Conservation (phyloP, 2,329 filamentous ascomycete genomes). For the Trichoderma simmonsii region DNA sequence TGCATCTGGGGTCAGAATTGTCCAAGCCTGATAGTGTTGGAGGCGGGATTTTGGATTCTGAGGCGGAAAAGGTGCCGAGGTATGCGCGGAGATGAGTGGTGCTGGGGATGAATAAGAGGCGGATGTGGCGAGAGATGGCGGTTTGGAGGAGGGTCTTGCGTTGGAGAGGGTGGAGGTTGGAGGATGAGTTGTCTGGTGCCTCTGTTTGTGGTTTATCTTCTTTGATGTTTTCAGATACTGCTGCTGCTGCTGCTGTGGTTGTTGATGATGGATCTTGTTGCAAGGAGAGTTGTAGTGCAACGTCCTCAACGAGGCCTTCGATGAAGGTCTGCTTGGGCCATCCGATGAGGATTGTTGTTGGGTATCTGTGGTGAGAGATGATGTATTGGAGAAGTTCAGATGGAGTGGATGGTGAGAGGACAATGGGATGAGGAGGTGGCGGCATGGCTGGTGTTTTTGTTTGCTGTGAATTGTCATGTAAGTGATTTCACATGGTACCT, state of each 20-base stretch:
- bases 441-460: neutral
- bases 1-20: neutral
- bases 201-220: neutral
- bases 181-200: neutral
- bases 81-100: conserved; percentile 75
- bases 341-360: conserved; percentile 70
- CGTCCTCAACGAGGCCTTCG: conserved; percentile 50
- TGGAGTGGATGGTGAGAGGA: conserved; percentile 53
- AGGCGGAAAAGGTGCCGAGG: conserved; percentile 54
- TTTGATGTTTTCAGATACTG: neutral
- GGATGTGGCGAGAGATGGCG: conserved; percentile 65
- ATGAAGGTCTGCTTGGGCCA: conserved; percentile 64
- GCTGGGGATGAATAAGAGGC: conserved; percentile 69
- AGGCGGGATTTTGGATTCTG: conserved; percentile 35
- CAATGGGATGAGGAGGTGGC: conserved; percentile 32
- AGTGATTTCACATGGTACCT: neutral
- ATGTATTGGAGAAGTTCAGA: conserved; percentile 64
- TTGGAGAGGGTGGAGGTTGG: conserved; percentile 43
- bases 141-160: conserved; percentile 66
- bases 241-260: neutral
- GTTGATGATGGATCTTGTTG: neutral
- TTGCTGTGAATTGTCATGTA: neutral
- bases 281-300: conserved; percentile 30
- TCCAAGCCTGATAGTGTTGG: neutral
- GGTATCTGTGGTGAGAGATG: conserved; percentile 51